Percentiles rank a stretch among this genome's conserved stretches.
Evolutionary conservation across 176 grass and related monocot species (phyloP).

Genomic region (Musa beccarii): DNA sequence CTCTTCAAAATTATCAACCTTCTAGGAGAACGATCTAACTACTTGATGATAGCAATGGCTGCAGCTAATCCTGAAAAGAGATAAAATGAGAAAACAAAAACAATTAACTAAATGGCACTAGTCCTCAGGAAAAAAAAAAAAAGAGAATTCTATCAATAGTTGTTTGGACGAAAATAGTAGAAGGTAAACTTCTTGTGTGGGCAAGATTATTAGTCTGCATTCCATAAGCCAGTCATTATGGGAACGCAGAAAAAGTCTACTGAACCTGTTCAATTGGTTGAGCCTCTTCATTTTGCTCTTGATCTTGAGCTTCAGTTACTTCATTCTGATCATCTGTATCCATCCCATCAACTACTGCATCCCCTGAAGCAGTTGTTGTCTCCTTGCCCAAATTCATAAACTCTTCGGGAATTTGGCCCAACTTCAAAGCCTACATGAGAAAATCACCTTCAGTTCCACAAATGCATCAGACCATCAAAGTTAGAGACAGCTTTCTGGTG

Average conservation of each 20-base stretch:
- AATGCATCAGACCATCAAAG: neutral
- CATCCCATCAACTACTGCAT: conserved; percentile 57
- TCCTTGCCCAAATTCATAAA: conserved; percentile 58
- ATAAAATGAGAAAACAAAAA: neutral
- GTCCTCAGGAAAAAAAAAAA: no score
- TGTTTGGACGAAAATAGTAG: no score
- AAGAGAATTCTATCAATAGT: no score
- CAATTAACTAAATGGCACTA: neutral
- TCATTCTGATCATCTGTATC: conserved; percentile 47
- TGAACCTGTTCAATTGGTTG: conserved; percentile 48
- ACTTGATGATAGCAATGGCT: neutral
- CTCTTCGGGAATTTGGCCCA: conserved; percentile 70
- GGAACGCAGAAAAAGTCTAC: neutral
- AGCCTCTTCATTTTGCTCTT: conserved; percentile 44
- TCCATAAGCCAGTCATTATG: neutral
- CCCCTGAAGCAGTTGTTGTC: conserved; percentile 31
- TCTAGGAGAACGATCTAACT: neutral
- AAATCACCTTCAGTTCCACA: conserved; percentile 2
- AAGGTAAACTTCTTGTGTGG: no score
- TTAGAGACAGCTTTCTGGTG: neutral
- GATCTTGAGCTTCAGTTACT: conserved; percentile 24
- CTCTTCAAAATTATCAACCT: neutral
- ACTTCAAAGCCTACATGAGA: conserved; percentile 56
- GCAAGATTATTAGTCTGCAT: no score
- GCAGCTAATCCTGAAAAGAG: neutral